Evolutionary conservation across 352 stramenopile genomes (phyloP).

Genomic region (Globisporangium heterothallicum): DNA sequence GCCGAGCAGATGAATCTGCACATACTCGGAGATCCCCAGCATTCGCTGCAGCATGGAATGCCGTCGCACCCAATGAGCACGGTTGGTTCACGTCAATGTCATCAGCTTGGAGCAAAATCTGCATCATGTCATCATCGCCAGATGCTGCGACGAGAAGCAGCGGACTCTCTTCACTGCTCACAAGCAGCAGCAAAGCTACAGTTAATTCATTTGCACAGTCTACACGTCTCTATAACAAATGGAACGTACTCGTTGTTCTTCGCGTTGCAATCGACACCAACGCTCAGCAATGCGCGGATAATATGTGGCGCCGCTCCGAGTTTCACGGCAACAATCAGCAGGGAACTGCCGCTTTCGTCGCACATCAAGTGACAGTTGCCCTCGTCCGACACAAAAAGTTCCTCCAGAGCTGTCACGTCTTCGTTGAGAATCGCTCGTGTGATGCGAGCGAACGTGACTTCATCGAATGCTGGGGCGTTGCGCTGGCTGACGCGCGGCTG

Average conservation of each 20-base stretch:
- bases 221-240: too few relatives aligned
- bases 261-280: conserved; percentile 37
- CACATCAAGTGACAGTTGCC: neutral
- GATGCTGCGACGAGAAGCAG: conserved; percentile 54
- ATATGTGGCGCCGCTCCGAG: conserved; percentile 22
- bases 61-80: conserved; percentile 40
- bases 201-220: too few relatives aligned
- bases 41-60: conserved; percentile 55
- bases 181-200: too few relatives aligned
- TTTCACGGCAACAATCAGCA: conserved; percentile 43
- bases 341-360: conserved; percentile 46
- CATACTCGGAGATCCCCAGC: conserved; percentile 43
- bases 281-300: conserved; percentile 24
- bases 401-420: conserved; percentile 16
- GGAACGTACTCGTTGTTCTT: conserved; percentile 48
- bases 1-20: too few relatives aligned
- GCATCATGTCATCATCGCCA: conserved; percentile 28
- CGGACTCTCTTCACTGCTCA: conserved; percentile 37
- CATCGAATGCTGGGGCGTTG: neutral
- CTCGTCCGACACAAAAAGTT: conserved; percentile 7
- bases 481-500: too few relatives aligned
- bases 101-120: conserved; percentile 17
- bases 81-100: conserved; percentile 36
- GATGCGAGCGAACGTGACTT: conserved; percentile 17
- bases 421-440: conserved; percentile 19